phyloP scores from a whole-genome alignment of 2,329 filamentous ascomycete species.

The Pyricularia sp. region DNA sequence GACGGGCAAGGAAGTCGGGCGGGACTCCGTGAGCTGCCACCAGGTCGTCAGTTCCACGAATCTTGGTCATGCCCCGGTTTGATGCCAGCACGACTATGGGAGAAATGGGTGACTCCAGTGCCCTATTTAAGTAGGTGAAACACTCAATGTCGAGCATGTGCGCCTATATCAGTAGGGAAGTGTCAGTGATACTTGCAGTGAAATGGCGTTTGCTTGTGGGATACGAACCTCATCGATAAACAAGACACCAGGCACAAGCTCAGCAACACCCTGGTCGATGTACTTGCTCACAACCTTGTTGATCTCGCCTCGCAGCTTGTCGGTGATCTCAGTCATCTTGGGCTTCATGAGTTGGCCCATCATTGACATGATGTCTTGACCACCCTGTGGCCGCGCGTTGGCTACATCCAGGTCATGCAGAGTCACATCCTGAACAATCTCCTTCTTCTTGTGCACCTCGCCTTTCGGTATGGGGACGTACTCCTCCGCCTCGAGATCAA shows the following conservation, averaged over 20 bases:
- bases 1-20: slow-evolving; percentile 79
- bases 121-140: slow-evolving; percentile 97
- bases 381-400: slow-evolving; percentile 87
- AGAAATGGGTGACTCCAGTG: slow-evolving; percentile 87
- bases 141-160: slow-evolving; percentile 99
- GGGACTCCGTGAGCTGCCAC: slow-evolving; percentile 87
- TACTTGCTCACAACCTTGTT: slow-evolving; percentile 99
- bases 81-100: slow-evolving; percentile 96
- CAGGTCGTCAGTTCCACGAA: slow-evolving; percentile 73
- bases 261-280: slow-evolving; percentile 94
- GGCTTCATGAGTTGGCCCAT: slow-evolving; percentile 99
- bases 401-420: slow-evolving; percentile 93
- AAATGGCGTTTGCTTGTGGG: slow-evolving; percentile 4
- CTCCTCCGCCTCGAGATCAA: slow-evolving; percentile 96
- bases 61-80: slow-evolving; percentile 86
- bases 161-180: slow-evolving; percentile 42
- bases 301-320: slow-evolving; percentile 90
- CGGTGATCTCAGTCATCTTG: slow-evolving; percentile 98
- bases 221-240: slow-evolving; percentile 87
- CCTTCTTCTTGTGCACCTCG: slow-evolving; percentile 99
- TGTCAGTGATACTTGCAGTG: slow-evolving; percentile 11
- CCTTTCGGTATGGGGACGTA: slow-evolving; percentile 98
- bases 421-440: slow-evolving; percentile 97
- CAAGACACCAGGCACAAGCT: slow-evolving; percentile 92
- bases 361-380: slow-evolving; percentile 99